Percentiles rank a stretch among this genome's conserved stretches.
These are phyloP conservation scores for Russula griseocarnosa DNA, from an alignment of 768 basidiomycete genomes.

Conservation along the genomic window DNA sequence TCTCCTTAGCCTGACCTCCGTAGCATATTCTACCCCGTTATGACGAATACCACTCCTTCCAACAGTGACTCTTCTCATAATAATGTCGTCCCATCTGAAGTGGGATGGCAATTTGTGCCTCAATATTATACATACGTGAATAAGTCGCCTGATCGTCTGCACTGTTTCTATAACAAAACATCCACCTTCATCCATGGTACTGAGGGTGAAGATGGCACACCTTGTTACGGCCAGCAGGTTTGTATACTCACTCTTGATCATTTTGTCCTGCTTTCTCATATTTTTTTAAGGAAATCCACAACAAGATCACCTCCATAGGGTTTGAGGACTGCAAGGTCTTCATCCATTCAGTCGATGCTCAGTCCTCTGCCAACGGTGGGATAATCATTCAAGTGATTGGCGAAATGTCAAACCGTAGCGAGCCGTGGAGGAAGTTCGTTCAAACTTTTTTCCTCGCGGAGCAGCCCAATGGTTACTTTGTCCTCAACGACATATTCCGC, in stretches of 20 bases:
- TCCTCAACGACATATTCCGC: constrained; percentile 99
- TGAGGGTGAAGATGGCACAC: constrained; percentile 89
- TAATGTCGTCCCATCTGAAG: constrained; percentile 84
- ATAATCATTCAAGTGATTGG: constrained; percentile 99
- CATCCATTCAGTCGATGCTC: constrained; percentile 97
- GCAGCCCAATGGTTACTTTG: constrained; percentile 98
- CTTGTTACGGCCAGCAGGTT: constrained; percentile 92
- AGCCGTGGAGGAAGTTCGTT: constrained; percentile 96
- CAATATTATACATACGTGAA: constrained; percentile 99
- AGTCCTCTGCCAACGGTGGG: constrained; percentile 89
- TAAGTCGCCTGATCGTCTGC: constrained; percentile 93
- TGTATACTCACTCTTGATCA: constrained; percentile 30
- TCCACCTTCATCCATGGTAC: constrained; percentile 97
- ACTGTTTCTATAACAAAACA: constrained; percentile 98
- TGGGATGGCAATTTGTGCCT: constrained; percentile 99
- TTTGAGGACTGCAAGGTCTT: constrained; percentile 98
- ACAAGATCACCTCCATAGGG: constrained; percentile 89
- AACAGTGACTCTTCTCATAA: constrained; percentile 42
- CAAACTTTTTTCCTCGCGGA: constrained; percentile 99
- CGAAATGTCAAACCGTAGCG: constrained; percentile 92
- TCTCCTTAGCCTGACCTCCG: constrained; percentile 7
- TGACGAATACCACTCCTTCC: constrained; percentile 43
- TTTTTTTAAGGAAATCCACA: constrained; percentile 80
- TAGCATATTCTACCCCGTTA: constrained; percentile 29
- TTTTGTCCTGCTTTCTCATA: constrained; percentile 16